Base-by-base conservation (phyloP, 805 yeast species). In the Kuraishia molischiana region DNA sequence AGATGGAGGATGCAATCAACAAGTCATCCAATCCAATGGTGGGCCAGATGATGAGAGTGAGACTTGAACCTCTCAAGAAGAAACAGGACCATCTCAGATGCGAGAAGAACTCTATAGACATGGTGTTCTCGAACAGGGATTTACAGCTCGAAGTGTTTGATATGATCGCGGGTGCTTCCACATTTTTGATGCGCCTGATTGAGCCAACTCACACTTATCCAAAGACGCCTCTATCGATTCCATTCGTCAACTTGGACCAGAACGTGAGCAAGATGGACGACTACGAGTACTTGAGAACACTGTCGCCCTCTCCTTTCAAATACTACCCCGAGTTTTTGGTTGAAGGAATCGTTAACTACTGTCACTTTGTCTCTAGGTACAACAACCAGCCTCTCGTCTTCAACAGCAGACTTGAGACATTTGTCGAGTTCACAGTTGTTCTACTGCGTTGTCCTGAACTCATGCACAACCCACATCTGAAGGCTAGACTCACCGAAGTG, bases 391-490 rank as follows among this genome's bases (percentile, higher is more conserved):
- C 85, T 42, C 54, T 83, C 62, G 60, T 72, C 21, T 57, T 59
- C 29, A 77, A 71, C 44, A 66, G 66, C 13, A 74, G 81, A 46
- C 54, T 81, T 37, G 59, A 64, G 24, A 60, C 67, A 5, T 73
- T 84, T 45, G 74, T 85, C 33, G 87, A 85, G 45, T 79, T 86
- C 54, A 67, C 80, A 1, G 78, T 87, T 14, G 70, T 79, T 1
- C 69, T 89, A 40, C 62, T 92, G 52, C 75, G 96, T 55, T 83
- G 92, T 53, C 89, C 92, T 2, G 92, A 84, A 53, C 54, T 84
- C 28, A 68, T 92, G 36, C 85, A 92, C 38, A 92, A 92, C 52
- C 98, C 98, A 0, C 96, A 92, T 62, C 69, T 92, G 62, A 90
- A 92, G 51, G 79, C 94, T 15, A 75, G 80, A 50, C 62, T 92